Conservation (phyloP, 768 basidiomycete species). For the Termitomyces sp. region DNA sequence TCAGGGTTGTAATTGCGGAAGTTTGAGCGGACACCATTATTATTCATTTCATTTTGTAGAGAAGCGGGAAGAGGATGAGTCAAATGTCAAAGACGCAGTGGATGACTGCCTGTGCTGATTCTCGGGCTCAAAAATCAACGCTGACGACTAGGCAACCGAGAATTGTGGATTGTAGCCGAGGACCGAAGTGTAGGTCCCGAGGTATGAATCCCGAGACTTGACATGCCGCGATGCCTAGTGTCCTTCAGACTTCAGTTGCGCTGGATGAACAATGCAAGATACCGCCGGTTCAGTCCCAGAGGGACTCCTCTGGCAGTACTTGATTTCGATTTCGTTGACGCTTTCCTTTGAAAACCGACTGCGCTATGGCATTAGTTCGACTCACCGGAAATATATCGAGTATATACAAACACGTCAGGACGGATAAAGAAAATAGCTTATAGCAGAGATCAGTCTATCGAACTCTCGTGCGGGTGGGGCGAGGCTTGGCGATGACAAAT, state of each 20-base stretch:
- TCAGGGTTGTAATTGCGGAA: neutral
- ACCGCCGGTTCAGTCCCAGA: neutral
- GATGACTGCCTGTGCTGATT: neutral
- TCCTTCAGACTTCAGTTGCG: neutral
- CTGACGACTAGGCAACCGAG: neutral
- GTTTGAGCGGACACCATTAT: neutral
- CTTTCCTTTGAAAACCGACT: neutral
- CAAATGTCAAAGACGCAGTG: neutral
- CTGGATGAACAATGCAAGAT: neutral
- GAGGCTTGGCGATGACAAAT: neutral
- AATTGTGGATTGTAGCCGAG: neutral
- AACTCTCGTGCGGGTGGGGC: neutral
- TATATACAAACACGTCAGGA: neutral
- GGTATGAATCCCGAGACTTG: neutral
- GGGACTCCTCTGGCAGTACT: neutral
- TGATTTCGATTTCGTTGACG: neutral
- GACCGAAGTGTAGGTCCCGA: neutral
- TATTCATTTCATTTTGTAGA: neutral
- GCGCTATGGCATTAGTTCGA: neutral
- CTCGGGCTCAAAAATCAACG: neutral
- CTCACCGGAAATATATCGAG: neutral
- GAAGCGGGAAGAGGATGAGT: neutral
- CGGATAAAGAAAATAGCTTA: neutral
- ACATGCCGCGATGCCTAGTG: neutral
- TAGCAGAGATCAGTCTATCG: neutral